Evolutionary conservation across 371 early-diverging fungal genomes (phyloP), one percentile per base, ranked within the genome.

Genomic region (Mucor ambiguus): DNA sequence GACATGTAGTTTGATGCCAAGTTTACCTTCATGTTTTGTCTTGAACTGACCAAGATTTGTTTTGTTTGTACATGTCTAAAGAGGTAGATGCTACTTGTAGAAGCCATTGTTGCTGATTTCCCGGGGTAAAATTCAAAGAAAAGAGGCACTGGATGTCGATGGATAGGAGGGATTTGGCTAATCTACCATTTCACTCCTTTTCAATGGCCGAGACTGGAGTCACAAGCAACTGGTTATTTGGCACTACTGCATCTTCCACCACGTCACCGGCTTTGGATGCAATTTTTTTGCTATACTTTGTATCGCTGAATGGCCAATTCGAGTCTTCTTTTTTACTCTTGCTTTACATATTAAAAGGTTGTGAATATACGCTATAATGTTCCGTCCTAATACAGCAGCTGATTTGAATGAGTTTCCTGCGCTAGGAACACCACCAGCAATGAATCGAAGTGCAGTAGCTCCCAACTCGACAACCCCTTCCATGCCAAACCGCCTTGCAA

Each of bases 51-150:
- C 64, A 87, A 76, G 48, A 87, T 80, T 66, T 87, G 88, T 11
- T 85, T 77, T 57, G 88, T 86, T 65, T 87, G 88, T 66, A 87
- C 77, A 68, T 87, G 83, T 57, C 88, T 78, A 65, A 82, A 87
- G 43, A 87, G 76, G 59, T 85, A 85, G 43, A 87, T 76, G 30
- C 80, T 64, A n/a, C 56, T 60, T 33, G 61, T 48, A n/a, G 52
- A 62, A 38, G 62, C 38, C 62, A 62, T 62, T 7, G 29, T 7
- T 33, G 22, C 22, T 44, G 29, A 28, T 54, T 24, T 33, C 38
- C 54, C 58, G 33, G 52, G 29, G 32, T 58, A 43, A 26, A n/a
- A 18, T 57, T 43, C 48, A 46, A 63, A 63, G 49, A 64, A 22
- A 60, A 65, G 49, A 64, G 41, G 30, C 8, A 56, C 41, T 46